Base-by-base conservation (phyloP, 345 rosid genomes). In the Punica granatum region DNA sequence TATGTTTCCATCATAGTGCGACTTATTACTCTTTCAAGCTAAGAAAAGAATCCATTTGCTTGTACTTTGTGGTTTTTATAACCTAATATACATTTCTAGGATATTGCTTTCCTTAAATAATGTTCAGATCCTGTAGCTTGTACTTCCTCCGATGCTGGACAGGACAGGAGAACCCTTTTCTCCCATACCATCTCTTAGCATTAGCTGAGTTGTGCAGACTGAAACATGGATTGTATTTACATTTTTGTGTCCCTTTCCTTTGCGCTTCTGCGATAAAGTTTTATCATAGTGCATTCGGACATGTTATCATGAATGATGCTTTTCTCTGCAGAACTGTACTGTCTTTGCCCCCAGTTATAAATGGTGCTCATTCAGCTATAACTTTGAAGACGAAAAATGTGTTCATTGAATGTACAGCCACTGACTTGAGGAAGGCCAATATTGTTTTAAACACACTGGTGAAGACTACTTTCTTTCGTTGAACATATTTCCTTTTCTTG, bases 301-400 rank as follows among this genome's bases (percentile, higher is more conserved):
- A 25, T 25, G 19, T 26, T 63, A 63, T 9, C 19, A n/a, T 63
- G 19, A 63, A 25, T 25, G 42, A 16, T 7, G 30, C 36, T 23
- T 67, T 6, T 76, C 72, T 76, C 43, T 76, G 73, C 84, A 92
- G 97, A 80, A 92, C 97, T 74, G 93, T 94, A 70, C 4, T 92
- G 72, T 92, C 98, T 69, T 70, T 90, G 65, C 98, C 98, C 0
- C 99, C 99, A 68, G 86, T 94, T 73, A 94, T 94, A 67, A 92
- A 94, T 80, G 83, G 98, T 73, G 96, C 96, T 63, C 97, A 92
- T 78, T 94, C 97, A 34, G 98, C 98, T 66, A 92, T 94, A 66
- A 85, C 87, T 68, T 78, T 92, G 62, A 82, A 89, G 85, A 94
- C 99, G 31, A 89, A 85, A 80, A 94, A 92, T 79, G 90, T 94